Base-by-base conservation (phyloP, 129 eudicot species). In the Escallonia rubra region DNA sequence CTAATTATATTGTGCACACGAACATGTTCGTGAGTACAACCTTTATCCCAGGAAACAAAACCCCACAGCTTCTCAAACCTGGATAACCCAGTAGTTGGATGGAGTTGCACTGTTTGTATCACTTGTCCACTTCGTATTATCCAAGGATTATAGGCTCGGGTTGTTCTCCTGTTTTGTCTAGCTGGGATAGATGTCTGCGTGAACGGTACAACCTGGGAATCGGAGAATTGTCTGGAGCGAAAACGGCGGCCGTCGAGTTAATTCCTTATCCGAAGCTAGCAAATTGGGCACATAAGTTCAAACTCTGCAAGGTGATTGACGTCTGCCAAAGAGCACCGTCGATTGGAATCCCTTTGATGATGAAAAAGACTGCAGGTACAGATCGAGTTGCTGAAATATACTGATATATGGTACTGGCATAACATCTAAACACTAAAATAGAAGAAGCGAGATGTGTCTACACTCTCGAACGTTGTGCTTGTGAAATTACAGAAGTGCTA, bases 101-200 rank as follows among this genome's bases (percentile, higher is more conserved):
- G 10, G 44, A 4, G 41, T 59, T 59, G 4, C 3, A 9, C 63
- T n/a, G 10, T 40, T 3, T 59, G 6, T 23, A 40, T 59, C 39
- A 41, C 43, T 65, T 65, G 70, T 65, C 70, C 1, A 11, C 15
- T 50, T 65, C 47, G 70, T 50, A 48, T 39, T 51, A 65, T 10
- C 16, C 59, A 65, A 65, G 45, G 45, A 48, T 48, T 65, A 4
- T 3, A 10, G 58, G 48, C 58, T 65, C 44, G 69, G 69, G 11
- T 46, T 63, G 43, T 63, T 51, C 59, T 11, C 10, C 59, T 50
- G 2, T 34, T 65, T 65, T 65, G 12, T 10, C 59, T 10, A 7
- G 38, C 10, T 39, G 63, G 10, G n/a, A 3, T 59, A 59, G 40
- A 16, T 4, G 38, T 59, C 3, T 4, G 51, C 6, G 4, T 50